Evolutionary conservation across 1,139 yeast genomes (phyloP), one percentile per base, ranked within the genome.

Genomic region (Yamadazyma trypodendri): DNA sequence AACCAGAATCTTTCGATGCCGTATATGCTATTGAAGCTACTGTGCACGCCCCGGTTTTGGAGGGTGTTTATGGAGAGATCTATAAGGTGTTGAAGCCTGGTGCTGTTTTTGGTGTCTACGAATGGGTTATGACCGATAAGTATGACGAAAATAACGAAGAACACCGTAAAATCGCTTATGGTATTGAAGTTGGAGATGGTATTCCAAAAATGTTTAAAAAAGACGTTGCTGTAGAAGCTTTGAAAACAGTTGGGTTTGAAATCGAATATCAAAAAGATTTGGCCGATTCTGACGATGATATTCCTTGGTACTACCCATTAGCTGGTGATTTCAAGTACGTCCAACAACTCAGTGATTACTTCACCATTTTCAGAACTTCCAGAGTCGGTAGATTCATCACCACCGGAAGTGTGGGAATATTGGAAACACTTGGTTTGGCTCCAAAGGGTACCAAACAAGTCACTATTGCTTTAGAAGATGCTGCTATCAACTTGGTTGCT

Each of bases 21-120:
- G 98, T 92, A 32, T 92, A 92, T 58, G 97, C 98, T 44, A 92
- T 92, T 59, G 98, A 92, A 72, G 98, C 98, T 41, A 92, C 98
- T 31, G 96, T 89, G 43, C 98, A 92, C 60, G 98, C 98, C 20
- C 98, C 98, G 44, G 86, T 81, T 34, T 79, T 94, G 57, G 96
- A 89, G 66, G 97, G 97, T 58, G 98, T 94, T 40, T 92, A 92
- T 65, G 75, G 87, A 41, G 96, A 92, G 72, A 92, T 94, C 59
- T 92, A 80, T 78, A 87, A 89, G 61, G 97, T 88, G 23, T 77
- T 92, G 65, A 92, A 92, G 70, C 98, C 61, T 39, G 98, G 98
- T 60, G 98, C 98, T 61, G 79, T 76, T 36, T 92, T 92, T 53
- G 98, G 97, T 61, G 97, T 92, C 41, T 92, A 92, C 72, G 98